A percentile compares a stretch with the other conserved stretches of the same genome.
These are phyloP conservation scores for Maudiozyma pseudohumilis DNA, from an alignment of 805 yeast genomes.

Conservation along the genomic window DNA sequence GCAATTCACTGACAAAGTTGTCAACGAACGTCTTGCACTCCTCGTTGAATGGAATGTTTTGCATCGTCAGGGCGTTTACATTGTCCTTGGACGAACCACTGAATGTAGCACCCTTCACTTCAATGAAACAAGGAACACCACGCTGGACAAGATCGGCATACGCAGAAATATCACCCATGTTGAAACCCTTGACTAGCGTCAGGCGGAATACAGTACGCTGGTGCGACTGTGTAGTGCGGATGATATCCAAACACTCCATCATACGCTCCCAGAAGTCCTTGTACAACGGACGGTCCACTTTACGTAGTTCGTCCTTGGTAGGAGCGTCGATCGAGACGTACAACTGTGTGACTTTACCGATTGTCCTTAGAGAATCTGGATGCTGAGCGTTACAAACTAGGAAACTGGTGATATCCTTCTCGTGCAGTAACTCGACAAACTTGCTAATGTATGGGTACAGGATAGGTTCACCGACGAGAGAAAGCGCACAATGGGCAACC, in stretches of 20 bases:
- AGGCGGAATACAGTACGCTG: constrained; percentile 88
- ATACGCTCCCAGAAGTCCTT: constrained; percentile 91
- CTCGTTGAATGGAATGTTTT: constrained; percentile 87
- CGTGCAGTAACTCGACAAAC: constrained; percentile 73
- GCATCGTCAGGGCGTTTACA: constrained; percentile 88
- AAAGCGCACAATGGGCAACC: constrained; percentile 84
- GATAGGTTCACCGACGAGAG: constrained; percentile 91
- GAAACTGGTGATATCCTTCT: constrained; percentile 70
- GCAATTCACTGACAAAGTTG: constrained; percentile 49
- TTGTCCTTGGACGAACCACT: constrained; percentile 82
- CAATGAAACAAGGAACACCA: constrained; percentile 80
- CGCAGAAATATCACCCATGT: constrained; percentile 67
- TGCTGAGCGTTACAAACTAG: constrained; percentile 94
- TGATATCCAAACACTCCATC: constrained; percentile 67
- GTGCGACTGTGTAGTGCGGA: constrained; percentile 60
- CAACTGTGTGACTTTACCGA: constrained; percentile 76
- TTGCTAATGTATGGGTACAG: constrained; percentile 86
- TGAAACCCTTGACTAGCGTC: constrained; percentile 87
- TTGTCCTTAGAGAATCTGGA: constrained; percentile 65
- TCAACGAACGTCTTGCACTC: constrained; percentile 75
- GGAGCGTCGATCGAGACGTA: constrained; percentile 93
- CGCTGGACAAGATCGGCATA: constrained; percentile 80
- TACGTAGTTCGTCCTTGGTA: constrained; percentile 67
- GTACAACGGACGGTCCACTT: constrained; percentile 80
- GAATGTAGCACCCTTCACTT: constrained; percentile 90